These are phyloP conservation scores for Xylariaceae sp. DNA, from an alignment of 2,329 filamentous ascomycete species.

Conservation along the genomic window DNA sequence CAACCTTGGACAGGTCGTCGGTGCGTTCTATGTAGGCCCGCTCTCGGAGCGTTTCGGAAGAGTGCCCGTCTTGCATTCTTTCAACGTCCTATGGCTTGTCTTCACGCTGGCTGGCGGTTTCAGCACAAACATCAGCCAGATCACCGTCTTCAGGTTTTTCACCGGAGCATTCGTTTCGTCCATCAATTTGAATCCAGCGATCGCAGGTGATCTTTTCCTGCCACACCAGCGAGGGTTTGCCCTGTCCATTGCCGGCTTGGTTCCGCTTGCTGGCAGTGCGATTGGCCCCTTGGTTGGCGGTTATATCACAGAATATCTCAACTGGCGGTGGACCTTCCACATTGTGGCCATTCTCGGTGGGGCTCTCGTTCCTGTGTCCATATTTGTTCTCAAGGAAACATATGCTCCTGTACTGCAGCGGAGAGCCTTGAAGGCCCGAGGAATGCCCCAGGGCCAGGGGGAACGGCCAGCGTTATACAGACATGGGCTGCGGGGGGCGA, in stretches of 20 bases:
- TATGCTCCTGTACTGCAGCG: slow-evolving; percentile 1
- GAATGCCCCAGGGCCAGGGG: background rate
- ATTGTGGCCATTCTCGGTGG: background rate
- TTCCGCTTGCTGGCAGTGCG: slow-evolving; percentile 3
- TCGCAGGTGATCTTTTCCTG: slow-evolving; percentile 2
- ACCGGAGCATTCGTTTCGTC: slow-evolving; percentile 1
- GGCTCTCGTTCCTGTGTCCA: background rate
- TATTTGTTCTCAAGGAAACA: slow-evolving; percentile 3
- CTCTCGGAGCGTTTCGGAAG: slow-evolving; percentile 6
- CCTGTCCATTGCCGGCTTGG: slow-evolving; percentile 1
- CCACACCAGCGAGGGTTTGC: slow-evolving; percentile 1
- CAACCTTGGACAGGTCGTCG: slow-evolving; percentile 1
- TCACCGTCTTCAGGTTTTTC: slow-evolving; percentile 4
- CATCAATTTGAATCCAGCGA: slow-evolving; percentile 2
- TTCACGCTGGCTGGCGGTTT: slow-evolving; percentile 1
- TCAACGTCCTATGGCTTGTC: slow-evolving; percentile 2
- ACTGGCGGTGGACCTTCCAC: slow-evolving; percentile 6
- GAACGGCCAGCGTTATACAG: background rate
- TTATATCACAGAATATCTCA: slow-evolving; percentile 4
- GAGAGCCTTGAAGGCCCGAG: background rate
- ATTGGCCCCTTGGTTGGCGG: slow-evolving; percentile 2
- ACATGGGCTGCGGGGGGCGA: background rate
- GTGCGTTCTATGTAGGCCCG: slow-evolving; percentile 3
- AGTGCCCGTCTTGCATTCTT: slow-evolving; percentile 1
- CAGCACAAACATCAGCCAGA: background rate